These are phyloP conservation scores for Sugiyamaella floridensis DNA, from an alignment of 805 yeast species.

Conservation along the genomic window DNA sequence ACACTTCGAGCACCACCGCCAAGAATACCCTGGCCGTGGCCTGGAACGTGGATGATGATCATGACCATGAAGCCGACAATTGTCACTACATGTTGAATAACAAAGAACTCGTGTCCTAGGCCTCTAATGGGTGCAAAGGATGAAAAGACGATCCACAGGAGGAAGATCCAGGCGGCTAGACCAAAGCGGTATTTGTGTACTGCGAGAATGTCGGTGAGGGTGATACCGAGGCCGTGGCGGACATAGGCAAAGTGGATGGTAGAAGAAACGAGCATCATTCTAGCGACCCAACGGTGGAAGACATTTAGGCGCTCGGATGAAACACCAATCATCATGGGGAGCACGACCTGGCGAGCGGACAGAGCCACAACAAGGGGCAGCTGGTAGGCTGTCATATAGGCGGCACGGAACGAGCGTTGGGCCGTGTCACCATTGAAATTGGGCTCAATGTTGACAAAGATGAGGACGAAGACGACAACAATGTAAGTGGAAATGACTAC, in stretches of 20 bases:
- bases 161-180: slow-evolving; percentile 32
- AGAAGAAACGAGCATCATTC: slow-evolving; percentile 34
- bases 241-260: slow-evolving; percentile 33
- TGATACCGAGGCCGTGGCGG: slow-evolving; percentile 37
- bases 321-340: slow-evolving; percentile 37
- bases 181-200: slow-evolving; percentile 41
- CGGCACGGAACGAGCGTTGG: slow-evolving; percentile 22
- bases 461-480: slow-evolving; percentile 29
- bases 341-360: slow-evolving; percentile 35
- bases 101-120: slow-evolving; percentile 38
- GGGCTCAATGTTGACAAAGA: slow-evolving; percentile 32
- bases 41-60: slow-evolving; percentile 37
- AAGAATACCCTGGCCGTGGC: slow-evolving; percentile 31
- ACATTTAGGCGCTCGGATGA: slow-evolving; percentile 35
- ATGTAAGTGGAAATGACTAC: slow-evolving; percentile 28
- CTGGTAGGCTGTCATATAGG: slow-evolving; percentile 2
- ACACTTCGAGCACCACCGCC: slow-evolving; percentile 35
- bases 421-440: slow-evolving; percentile 35
- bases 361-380: slow-evolving; percentile 26
- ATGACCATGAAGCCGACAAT: slow-evolving; percentile 38
- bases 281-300: slow-evolving; percentile 41
- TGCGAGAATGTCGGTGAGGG: slow-evolving; percentile 39
- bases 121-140: slow-evolving; percentile 34
- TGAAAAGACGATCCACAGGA: slow-evolving; percentile 29
- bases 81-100: slow-evolving; percentile 38